phyloP scores from a whole-genome alignment of 2,329 filamentous ascomycete species.

The Colletotrichum neosansevieriae region DNA sequence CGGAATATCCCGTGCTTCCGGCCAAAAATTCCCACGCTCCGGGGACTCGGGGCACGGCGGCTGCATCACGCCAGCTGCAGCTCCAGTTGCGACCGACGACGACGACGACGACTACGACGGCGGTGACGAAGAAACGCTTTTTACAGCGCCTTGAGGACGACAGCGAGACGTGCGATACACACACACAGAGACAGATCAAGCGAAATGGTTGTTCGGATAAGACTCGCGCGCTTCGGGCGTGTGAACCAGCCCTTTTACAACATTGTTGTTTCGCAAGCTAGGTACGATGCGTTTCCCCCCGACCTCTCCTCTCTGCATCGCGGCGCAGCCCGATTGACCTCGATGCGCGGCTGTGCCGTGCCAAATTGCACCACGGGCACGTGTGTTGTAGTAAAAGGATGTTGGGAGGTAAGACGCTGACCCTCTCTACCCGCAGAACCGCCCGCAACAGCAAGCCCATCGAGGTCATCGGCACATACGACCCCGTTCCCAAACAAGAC shows the following conservation, averaged over 20 bases:
- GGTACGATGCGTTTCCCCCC: constrained; percentile 65
- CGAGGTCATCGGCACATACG: constrained; percentile 89
- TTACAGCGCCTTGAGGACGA: neutral
- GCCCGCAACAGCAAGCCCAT: constrained; percentile 89
- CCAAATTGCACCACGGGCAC: no score
- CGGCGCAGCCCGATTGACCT: neutral
- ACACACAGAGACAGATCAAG: neutral
- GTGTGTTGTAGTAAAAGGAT: neutral
- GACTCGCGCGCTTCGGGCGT: constrained; percentile 92
- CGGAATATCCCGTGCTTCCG: constrained; percentile 50
- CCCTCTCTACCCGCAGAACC: constrained; percentile 65
- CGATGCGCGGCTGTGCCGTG: no score
- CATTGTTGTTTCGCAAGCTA: constrained; percentile 93
- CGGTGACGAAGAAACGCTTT: no score
- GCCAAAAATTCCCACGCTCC: constrained; percentile 33
- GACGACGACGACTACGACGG: neutral
- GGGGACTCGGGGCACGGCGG: neutral
- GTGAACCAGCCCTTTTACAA: constrained; percentile 95
- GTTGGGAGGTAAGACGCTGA: neutral
- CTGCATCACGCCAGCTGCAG: neutral
- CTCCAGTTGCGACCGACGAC: constrained; percentile 14
- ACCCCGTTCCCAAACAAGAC: constrained; percentile 73
- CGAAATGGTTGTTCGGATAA: constrained; percentile 92
- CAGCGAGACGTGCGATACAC: neutral
- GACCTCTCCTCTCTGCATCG: neutral